These are phyloP conservation scores for Pseudozyma pruni DNA, from an alignment of 1,284 basidiomycete genomes.

Conservation along the genomic window DNA sequence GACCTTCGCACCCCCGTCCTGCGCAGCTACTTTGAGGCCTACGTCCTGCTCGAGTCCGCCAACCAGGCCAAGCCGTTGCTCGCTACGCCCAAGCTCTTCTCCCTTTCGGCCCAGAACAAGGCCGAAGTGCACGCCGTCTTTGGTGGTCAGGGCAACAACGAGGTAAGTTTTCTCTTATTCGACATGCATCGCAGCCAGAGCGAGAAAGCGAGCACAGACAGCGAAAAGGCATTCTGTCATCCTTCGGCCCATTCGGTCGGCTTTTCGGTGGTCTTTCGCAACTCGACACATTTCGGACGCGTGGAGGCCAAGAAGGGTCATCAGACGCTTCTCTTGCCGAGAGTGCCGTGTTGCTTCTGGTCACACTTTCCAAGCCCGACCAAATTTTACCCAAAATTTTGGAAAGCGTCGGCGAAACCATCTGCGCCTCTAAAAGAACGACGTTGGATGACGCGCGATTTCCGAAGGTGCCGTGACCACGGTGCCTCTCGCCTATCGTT, in stretches of 20 bases:
- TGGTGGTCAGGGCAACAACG: slow-evolving; percentile 98
- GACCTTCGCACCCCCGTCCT: slow-evolving; percentile 82
- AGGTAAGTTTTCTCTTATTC: slow-evolving; percentile 70
- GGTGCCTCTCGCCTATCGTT: neutral
- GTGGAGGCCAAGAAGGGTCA: slow-evolving; percentile 17
- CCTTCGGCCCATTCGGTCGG: neutral
- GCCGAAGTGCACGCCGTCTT: slow-evolving; percentile 92
- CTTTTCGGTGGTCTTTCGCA: neutral
- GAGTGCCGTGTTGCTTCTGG: neutral
- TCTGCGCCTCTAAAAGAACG: neutral
- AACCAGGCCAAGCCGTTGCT: slow-evolving; percentile 73
- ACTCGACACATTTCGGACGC: slow-evolving; percentile 9
- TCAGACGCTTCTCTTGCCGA: slow-evolving; percentile 5
- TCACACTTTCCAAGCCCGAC: neutral
- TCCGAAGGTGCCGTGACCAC: no score
- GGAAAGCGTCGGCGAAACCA: slow-evolving; percentile 11
- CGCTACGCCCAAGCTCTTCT: slow-evolving; percentile 76
- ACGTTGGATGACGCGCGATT: slow-evolving; percentile 17
- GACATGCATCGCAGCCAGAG: neutral
- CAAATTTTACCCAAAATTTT: slow-evolving; percentile 30
- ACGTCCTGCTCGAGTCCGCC: slow-evolving; percentile 77
- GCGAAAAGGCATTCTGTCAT: neutral
- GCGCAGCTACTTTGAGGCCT: slow-evolving; percentile 81
- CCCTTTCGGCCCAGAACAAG: slow-evolving; percentile 76
- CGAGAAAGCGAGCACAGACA: no score